Percentiles rank a stretch among this genome's conserved stretches.
Conservation (phyloP, 1,139 yeast species). For the Kodamaea suecica region DNA sequence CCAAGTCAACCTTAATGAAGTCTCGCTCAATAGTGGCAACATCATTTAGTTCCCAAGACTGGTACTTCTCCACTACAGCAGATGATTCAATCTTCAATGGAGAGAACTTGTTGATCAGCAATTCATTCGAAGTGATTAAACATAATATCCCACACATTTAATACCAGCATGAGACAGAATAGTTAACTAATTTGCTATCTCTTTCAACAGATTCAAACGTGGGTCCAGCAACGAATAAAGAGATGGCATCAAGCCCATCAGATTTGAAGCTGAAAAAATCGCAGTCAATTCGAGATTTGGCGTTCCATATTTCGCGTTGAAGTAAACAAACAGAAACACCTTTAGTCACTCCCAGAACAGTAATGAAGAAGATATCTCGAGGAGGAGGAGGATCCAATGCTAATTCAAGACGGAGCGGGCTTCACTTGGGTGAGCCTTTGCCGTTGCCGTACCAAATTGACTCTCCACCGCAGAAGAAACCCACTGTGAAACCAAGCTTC, state of each 20-base stretch:
- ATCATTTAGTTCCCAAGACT: background rate
- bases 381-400: slow-evolving; percentile 3
- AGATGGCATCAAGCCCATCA: too few relatives aligned
- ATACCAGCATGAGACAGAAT: background rate
- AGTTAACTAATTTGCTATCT: too few relatives aligned
- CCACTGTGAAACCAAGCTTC: too few relatives aligned
- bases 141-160: slow-evolving; percentile 17
- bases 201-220: too few relatives aligned
- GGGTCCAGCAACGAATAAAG: slow-evolving; percentile 1
- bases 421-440: slow-evolving; percentile 30
- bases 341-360: background rate
- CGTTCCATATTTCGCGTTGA: background rate
- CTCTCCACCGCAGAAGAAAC: background rate
- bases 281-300: too few relatives aligned
- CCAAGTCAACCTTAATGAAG: background rate
- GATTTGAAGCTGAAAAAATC: too few relatives aligned
- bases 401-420: slow-evolving; percentile 1
- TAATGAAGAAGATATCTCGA: slow-evolving; percentile 9
- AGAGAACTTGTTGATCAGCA: background rate
- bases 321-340: slow-evolving; percentile 8
- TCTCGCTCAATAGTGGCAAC: background rate
- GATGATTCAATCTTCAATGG: background rate
- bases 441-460: slow-evolving; percentile 34
- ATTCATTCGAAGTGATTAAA: background rate
- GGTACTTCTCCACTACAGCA: background rate